Conservation (phyloP, 2,329 filamentous ascomycete species). For the Zasmidium angulare region DNA sequence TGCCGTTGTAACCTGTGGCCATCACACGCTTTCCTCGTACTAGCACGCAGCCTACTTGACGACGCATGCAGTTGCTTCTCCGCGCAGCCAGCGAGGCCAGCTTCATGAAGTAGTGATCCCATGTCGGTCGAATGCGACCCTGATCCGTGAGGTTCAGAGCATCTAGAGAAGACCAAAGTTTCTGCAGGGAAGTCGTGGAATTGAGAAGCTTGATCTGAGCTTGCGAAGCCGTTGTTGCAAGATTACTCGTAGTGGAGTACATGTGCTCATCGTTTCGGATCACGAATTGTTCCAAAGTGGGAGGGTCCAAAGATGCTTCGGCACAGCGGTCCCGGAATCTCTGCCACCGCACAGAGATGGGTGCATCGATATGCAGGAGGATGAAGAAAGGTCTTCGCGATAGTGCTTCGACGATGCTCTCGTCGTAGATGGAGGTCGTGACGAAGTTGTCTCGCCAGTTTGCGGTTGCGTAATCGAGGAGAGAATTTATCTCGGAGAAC, state of each 20-base stretch:
- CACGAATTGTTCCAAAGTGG: slow-evolving; percentile 60
- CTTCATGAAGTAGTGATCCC: slow-evolving; percentile 98
- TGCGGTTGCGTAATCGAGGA: slow-evolving; percentile 83
- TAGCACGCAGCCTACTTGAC: slow-evolving; percentile 89
- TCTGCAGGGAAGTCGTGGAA: slow-evolving; percentile 68
- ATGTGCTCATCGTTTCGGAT: slow-evolving; percentile 70
- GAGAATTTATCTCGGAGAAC: slow-evolving; percentile 64
- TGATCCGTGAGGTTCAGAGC: slow-evolving; percentile 75
- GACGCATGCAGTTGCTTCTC: slow-evolving; percentile 96
- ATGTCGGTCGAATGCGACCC: slow-evolving; percentile 78
- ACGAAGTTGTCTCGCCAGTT: slow-evolving; percentile 84
- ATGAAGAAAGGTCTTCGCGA: slow-evolving; percentile 86
- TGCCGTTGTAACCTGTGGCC: slow-evolving; percentile 96
- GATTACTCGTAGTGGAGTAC: slow-evolving; percentile 64
- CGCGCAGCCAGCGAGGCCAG: slow-evolving; percentile 88
- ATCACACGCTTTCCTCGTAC: slow-evolving; percentile 85
- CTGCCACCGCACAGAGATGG: slow-evolving; percentile 78
- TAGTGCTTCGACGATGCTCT: slow-evolving; percentile 71
- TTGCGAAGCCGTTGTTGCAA: slow-evolving; percentile 74
- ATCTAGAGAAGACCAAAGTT: slow-evolving; percentile 70
- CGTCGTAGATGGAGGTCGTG: slow-evolving; percentile 76
- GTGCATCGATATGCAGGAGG: slow-evolving; percentile 86
- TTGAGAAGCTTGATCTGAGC: slow-evolving; percentile 87
- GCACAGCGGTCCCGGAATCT: slow-evolving; percentile 66
- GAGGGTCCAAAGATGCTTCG: slow-evolving; percentile 45